Evolutionary conservation across 768 basidiomycete species (phyloP).

Genomic region (Mycena epipterygia): DNA sequence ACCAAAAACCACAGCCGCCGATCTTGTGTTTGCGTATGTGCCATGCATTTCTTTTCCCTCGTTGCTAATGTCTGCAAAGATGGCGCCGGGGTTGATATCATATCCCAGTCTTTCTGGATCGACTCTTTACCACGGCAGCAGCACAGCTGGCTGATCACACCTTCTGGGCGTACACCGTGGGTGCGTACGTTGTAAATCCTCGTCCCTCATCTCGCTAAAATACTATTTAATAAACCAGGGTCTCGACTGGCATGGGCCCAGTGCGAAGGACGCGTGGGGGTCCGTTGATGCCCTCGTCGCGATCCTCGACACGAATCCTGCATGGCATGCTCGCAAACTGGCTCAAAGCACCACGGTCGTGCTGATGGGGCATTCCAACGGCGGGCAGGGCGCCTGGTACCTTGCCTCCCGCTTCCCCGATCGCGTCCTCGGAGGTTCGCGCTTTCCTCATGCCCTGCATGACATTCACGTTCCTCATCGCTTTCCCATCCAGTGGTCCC

Average conservation of each 20-base stretch:
- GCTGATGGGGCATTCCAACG: conserved; percentile 94
- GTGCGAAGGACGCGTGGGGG: conserved; percentile 77
- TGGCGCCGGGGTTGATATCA: conserved; percentile 88
- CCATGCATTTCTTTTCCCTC: conserved; percentile 3
- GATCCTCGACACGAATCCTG: conserved; percentile 54
- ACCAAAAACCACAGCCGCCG: conserved; percentile 55
- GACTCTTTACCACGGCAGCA: conserved; percentile 71
- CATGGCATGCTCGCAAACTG: conserved; percentile 60
- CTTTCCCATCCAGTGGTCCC: conserved; percentile 66
- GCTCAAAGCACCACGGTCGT: conserved; percentile 59
- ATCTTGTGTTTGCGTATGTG: conserved; percentile 76
- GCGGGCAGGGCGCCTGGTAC: conserved; percentile 93
- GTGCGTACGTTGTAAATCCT: conserved; percentile 49
- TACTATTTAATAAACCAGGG: conserved; percentile 61
- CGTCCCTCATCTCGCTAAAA: background rate
- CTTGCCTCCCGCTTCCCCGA: conserved; percentile 84
- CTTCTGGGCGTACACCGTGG: conserved; percentile 90
- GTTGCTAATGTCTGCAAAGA: conserved; percentile 57
- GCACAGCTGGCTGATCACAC: conserved; percentile 83
- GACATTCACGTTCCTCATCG: background rate
- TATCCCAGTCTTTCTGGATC: conserved; percentile 68
- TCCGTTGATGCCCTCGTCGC: conserved; percentile 67
- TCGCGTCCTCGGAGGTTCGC: conserved; percentile 71
- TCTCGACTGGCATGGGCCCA: conserved; percentile 93
- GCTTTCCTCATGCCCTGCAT: background rate